Conservation (phyloP, 305 asterid genomes). For the Fraxinus greggii region DNA sequence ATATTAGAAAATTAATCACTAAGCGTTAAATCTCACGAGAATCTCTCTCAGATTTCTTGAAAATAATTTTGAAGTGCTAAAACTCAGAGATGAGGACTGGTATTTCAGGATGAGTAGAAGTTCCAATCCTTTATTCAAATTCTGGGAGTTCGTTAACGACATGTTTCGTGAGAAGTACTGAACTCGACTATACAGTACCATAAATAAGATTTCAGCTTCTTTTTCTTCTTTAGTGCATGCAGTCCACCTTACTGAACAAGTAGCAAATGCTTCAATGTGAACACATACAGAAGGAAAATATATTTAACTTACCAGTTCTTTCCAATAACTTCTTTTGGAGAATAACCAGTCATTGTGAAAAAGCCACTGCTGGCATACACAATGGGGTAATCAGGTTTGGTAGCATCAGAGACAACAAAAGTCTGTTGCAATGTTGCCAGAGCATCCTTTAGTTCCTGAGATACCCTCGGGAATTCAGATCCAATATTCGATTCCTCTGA, state of each 20-base stretch:
- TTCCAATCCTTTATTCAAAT: background rate
- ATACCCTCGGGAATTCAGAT: slow-evolving; percentile 62
- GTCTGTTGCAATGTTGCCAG: slow-evolving; percentile 86
- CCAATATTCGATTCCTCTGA: slow-evolving; percentile 56
- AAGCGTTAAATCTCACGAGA: background rate
- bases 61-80: background rate
- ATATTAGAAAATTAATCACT: background rate
- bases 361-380: slow-evolving; percentile 94
- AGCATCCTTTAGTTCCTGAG: slow-evolving; percentile 95
- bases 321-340: slow-evolving; percentile 79
- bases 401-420: slow-evolving; percentile 94
- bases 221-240: background rate
- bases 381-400: slow-evolving; percentile 88
- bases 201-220: background rate
- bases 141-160: background rate
- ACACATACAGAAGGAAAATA: background rate
- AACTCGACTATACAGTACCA: background rate
- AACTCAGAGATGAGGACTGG: background rate
- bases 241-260: background rate
- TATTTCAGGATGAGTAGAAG: background rate
- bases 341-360: slow-evolving; percentile 86
- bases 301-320: slow-evolving; percentile 67
- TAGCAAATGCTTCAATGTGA: background rate
- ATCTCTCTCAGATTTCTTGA: background rate
- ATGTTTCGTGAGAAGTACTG: background rate